Evolutionary conservation across 108 stramenopile species (phyloP).

Genomic region (Skeletonema grethae): DNA sequence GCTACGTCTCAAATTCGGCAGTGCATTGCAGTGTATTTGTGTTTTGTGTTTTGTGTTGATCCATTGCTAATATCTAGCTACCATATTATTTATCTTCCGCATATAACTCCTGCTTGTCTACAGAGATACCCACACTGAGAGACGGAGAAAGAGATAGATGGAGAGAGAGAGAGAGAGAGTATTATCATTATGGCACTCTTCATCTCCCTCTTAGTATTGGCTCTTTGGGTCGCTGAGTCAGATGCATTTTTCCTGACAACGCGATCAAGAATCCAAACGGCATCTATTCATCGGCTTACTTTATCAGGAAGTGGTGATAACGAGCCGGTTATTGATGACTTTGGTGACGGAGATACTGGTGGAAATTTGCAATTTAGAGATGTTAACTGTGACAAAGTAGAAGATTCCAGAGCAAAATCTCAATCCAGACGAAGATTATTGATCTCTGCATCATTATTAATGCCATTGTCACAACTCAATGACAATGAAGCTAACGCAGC

Average conservation of each 20-base stretch:
- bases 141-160: too few species aligned
- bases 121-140: too few species aligned
- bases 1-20: too few species aligned
- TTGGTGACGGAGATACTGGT: not conserved
- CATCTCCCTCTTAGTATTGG: not conserved
- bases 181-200: not conserved
- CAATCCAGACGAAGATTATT: not conserved
- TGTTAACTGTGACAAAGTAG: not conserved
- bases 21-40: too few species aligned
- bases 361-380: too few species aligned
- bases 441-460: not conserved
- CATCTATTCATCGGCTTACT: not conserved
- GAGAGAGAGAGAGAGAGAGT: too few species aligned
- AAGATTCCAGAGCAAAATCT: not conserved
- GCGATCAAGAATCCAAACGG: not conserved
- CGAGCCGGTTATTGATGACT: not conserved
- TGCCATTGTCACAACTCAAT: constrained; percentile 7
- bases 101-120: too few species aligned
- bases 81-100: too few species aligned
- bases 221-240: not conserved
- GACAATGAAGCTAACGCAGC: constrained; percentile 43
- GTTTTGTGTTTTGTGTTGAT: too few species aligned
- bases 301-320: not conserved
- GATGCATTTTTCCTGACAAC: not conserved
- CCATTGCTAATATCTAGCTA: too few species aligned